These are phyloP conservation scores for Citeromyces siamensis DNA, from an alignment of 1,139 yeast genomes.

Conservation along the genomic window DNA sequence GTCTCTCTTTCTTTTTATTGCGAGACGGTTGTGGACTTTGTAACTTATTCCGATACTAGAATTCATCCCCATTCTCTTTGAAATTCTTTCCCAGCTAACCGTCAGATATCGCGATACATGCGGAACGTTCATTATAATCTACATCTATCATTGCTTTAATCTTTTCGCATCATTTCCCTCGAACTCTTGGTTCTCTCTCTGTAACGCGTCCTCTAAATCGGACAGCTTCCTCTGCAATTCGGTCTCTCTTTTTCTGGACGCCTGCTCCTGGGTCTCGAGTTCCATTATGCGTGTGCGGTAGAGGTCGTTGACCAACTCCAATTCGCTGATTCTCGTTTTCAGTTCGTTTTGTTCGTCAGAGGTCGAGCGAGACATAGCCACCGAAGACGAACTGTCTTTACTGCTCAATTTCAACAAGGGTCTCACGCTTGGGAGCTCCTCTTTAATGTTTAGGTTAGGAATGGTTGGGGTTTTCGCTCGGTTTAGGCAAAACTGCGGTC, in stretches of 20 bases:
- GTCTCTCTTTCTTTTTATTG: too few relatives aligned
- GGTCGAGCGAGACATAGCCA: constrained; percentile 2
- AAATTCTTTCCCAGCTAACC: too few relatives aligned
- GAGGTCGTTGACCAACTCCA: constrained; percentile 81
- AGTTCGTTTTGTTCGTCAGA: constrained; percentile 39
- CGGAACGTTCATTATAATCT: too few relatives aligned
- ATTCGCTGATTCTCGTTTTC: constrained; percentile 72
- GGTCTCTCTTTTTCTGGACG: constrained; percentile 37
- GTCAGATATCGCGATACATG: too few relatives aligned
- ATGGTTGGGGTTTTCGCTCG: constrained; percentile 7
- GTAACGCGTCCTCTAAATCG: neutral
- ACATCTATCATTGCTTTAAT: too few relatives aligned
- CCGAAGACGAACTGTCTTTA: constrained; percentile 1
- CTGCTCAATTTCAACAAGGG: constrained; percentile 6
- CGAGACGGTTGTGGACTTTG: too few relatives aligned
- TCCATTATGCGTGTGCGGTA: constrained; percentile 75
- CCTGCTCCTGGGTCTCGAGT: constrained; percentile 60
- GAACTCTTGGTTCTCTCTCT: neutral
- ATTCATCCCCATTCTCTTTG: too few relatives aligned
- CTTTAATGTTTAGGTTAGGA: constrained; percentile 4
- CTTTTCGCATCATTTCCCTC: too few relatives aligned
- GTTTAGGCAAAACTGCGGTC: constrained; percentile 27
- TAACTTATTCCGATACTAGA: too few relatives aligned
- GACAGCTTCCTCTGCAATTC: constrained; percentile 37
- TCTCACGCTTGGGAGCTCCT: constrained; percentile 8